Percentiles rank a stretch among this genome's conserved stretches.
These are phyloP conservation scores for Tylopilus intermedius DNA, from an alignment of 768 basidiomycete species.

Conservation along the genomic window DNA sequence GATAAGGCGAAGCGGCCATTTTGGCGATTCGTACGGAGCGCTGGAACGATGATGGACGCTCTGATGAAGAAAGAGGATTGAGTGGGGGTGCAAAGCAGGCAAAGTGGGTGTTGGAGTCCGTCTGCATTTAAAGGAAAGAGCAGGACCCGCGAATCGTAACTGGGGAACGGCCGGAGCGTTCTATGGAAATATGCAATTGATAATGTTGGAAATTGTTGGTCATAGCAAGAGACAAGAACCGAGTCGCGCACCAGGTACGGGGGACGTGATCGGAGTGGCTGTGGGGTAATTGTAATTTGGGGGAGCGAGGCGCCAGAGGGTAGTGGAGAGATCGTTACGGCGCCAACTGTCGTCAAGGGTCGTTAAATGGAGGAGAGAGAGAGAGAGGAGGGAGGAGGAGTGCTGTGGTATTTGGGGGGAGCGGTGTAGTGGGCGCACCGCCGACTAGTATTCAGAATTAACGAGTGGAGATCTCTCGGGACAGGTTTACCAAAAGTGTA, in stretches of 20 bases:
- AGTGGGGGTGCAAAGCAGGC: conserved; percentile 22
- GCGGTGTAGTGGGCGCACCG: conserved; percentile 11
- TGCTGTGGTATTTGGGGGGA: conserved; percentile 9
- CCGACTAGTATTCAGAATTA: conserved; percentile 1
- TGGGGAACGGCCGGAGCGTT: conserved; percentile 29
- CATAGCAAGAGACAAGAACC: conserved; percentile 30
- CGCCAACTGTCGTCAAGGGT: conserved; percentile 22
- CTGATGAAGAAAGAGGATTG: conserved; percentile 14
- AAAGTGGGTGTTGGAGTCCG: conserved; percentile 18
- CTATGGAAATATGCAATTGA: conserved; percentile 33
- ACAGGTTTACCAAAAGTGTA: conserved; percentile 28
- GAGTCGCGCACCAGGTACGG: conserved; percentile 25
- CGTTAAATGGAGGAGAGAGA: conserved; percentile 17
- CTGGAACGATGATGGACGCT: conserved; percentile 2
- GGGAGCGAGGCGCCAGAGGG: conserved; percentile 1
- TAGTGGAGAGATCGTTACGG: neutral
- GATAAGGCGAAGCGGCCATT: conserved; percentile 25
- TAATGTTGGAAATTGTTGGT: conserved; percentile 32
- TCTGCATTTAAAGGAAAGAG: conserved; percentile 29
- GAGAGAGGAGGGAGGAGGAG: neutral
- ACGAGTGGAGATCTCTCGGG: conserved; percentile 13
- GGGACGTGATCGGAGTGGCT: conserved; percentile 32
- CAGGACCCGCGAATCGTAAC: conserved; percentile 16
- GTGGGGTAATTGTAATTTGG: conserved; percentile 29
- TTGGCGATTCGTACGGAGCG: conserved; percentile 12